Base-by-base conservation (phyloP, 441 rosid species). In the Syzygium malaccense region DNA sequence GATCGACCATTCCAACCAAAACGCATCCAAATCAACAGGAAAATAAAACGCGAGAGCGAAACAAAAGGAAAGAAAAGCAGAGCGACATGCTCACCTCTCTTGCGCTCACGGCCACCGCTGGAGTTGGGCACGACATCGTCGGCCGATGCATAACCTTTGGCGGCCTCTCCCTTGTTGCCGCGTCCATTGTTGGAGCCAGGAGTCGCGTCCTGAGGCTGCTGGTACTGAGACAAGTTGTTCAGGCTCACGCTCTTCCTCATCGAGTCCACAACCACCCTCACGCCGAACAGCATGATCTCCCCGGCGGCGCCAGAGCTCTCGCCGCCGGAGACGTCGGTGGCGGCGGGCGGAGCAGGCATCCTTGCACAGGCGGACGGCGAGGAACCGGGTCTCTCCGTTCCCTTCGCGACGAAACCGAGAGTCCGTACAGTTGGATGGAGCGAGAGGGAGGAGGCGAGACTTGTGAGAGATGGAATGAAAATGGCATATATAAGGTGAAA, bases 201-300 rank as follows among this genome's bases (percentile, higher is more conserved):
- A 62, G 86, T 89, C 41, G 86, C 86, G 57, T 90, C 95, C 1
- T 89, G 93, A 62, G 94, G 92, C n/a, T 94, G 97, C 88, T 94
- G 95, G 28, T 97, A 97, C 93, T 98, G 97, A 56, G 98, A 94
- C 55, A 98, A 92, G 90, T 98, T 93, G 92, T 96, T 98, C 95
- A 98, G 92, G 89, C 99, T 98, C 26, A 96, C 99, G 84, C 97
- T 92, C 92, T 96, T 98, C 91, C 99, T 98, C 93, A 98, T 94
- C 33, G 98, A 94, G 92, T 96, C 99, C 86, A 96, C 98, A 62
- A 96, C 96, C 75, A 98, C 95, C 86, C 99, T 93, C 6, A 98
- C 98, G 5, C 99, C 99, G 75, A 98, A 98, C 90, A 98, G 92
- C 96, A 96, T 95, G 90, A 98, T 91, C 98, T 96, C 99, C 51